Base-by-base conservation (phyloP, 1,284 basidiomycete species). In the Pseudomicrostroma phylloplanum region DNA sequence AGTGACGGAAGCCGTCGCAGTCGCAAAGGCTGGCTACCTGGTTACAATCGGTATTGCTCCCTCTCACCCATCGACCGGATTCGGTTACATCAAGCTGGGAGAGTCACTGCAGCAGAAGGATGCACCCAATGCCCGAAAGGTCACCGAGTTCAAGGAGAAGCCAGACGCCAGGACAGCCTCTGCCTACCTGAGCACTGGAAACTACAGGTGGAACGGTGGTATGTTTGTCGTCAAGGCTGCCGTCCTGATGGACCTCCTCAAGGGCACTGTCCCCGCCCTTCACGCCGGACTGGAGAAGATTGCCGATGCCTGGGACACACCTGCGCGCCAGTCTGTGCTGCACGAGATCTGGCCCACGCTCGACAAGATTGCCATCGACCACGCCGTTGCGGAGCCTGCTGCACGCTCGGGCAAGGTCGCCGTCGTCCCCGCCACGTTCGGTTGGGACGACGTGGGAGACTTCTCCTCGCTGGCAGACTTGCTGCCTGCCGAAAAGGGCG, bases 361-460 rank as follows among this genome's bases (percentile, higher is more conserved):
- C 39, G 70, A 73, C 58, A 79, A 79, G 70, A 79, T 79, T 46
- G 77, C 77, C 12, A 79, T 79, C 51, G 77, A 79, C 60, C 77
- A 79, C 55, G 77, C 77, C 19, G 76, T 79, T 1, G 77, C 77
- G 12, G 77, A 79, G 64, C 77, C 77, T 1, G 77, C 77, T 11
- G 71, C 73, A 42, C 72, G 69, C 55, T 66, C 68, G 11, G 77
- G 77, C 46, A 70, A 74, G 57, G 77, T 79, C 13, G 77, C 77
- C 1, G 77, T 79, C 11, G 68, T 79, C 1, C 77, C 77, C 0
- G 77, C 77, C 39, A 79, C 77, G 1, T 79, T 79, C 39, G 77
- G 77, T 64, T 79, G 77, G 77, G 77, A 79, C 56, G 77, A 79
- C 46, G 77, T 79, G 15, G 77, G 77, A 40, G 77, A 79, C 61